Evolutionary conservation across 345 rosid species (phyloP), one percentile per base, ranked within the genome.

Genomic region (Camelina sativa): DNA sequence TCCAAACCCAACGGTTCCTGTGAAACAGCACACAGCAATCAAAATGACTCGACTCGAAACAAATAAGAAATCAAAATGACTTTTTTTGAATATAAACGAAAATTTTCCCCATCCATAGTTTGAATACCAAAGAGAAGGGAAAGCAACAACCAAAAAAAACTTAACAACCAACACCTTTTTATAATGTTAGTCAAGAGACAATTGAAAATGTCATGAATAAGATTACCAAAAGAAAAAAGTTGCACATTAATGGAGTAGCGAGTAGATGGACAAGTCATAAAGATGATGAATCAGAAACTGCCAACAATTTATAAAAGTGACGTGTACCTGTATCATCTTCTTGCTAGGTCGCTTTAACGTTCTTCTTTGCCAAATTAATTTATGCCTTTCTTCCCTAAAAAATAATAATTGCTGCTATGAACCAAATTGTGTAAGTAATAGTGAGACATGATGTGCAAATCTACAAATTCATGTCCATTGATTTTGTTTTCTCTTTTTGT

Each of bases 191-290:
- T 32, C 35, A 32, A 32, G 35, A 5, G 62, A 10, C 23, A n/a
- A 34, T 32, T 34, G 23, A 57, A 56, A 57, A 34, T 57, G 4
- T 32, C 4, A 32, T 16, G 62, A 59, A 59, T 19, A 59, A 59
- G 16, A 10, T 11, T 28, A 61, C 28, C 35, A 32, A 32, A 35
- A 59, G 11, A 48, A 56, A 12, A 57, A 1, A 57, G 22, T 56
- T 43, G 55, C 56, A 44, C 38, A 57, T 44, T 12, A 71, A 71
- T 71, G 75, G 62, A 57, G 62, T 57, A 34, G 4, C 13, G 47
- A 58, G 19, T 13, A 34, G 52, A n/a, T 41, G 40, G 56, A 70
- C 65, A 57, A 57, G 44, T 19, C 65, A 32, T 44, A 25, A 17
- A 57, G 22, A 69, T 28, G 44, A 32, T 44, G 55, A 17, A 44